A percentile compares a stretch with the other conserved stretches of the same genome.
Conservation (phyloP, 192 early-diverging fungal genomes). For the Coemansia sp. region DNA sequence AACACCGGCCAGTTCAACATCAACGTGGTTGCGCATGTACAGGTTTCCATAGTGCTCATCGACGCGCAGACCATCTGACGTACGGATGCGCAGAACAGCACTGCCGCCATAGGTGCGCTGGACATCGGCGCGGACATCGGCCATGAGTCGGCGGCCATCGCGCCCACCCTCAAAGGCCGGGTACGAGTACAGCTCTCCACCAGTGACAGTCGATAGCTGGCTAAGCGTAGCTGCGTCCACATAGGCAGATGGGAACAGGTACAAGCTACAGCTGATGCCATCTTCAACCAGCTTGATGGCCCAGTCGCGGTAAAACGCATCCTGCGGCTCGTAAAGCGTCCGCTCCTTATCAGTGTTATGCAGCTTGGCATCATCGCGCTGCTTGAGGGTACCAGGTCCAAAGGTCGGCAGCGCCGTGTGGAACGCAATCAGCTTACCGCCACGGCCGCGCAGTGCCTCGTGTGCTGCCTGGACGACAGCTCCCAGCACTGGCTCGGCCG, state of each 20-base stretch:
- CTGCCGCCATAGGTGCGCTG: constrained; percentile 85
- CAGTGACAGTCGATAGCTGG: constrained; percentile 78
- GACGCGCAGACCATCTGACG: constrained; percentile 86
- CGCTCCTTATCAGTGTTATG: constrained; percentile 93
- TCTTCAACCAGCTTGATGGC: constrained; percentile 78
- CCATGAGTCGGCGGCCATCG: constrained; percentile 72
- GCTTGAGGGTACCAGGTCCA: constrained; percentile 87
- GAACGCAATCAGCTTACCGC: constrained; percentile 91
- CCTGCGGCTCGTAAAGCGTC: constrained; percentile 82
- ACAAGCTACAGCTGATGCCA: constrained; percentile 88
- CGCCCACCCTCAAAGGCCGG: constrained; percentile 75
- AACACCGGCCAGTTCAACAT: constrained; percentile 90
- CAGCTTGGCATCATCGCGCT: constrained; percentile 87
- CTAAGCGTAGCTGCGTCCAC: constrained; percentile 88
- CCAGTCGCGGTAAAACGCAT: constrained; percentile 82
- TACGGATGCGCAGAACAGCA: constrained; percentile 84
- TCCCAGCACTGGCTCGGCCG: constrained; percentile 75
- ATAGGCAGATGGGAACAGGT: constrained; percentile 86
- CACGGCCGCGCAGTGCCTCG: constrained; percentile 72
- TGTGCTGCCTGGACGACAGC: constrained; percentile 77
- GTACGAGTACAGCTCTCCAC: constrained; percentile 84
- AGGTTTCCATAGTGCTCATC: constrained; percentile 94
- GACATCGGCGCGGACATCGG: constrained; percentile 74
- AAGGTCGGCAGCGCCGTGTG: constrained; percentile 84
- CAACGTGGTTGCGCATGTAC: constrained; percentile 88